These are phyloP conservation scores for Mallotus nudiflorus DNA, from an alignment of 345 rosid species.

Conservation along the genomic window DNA sequence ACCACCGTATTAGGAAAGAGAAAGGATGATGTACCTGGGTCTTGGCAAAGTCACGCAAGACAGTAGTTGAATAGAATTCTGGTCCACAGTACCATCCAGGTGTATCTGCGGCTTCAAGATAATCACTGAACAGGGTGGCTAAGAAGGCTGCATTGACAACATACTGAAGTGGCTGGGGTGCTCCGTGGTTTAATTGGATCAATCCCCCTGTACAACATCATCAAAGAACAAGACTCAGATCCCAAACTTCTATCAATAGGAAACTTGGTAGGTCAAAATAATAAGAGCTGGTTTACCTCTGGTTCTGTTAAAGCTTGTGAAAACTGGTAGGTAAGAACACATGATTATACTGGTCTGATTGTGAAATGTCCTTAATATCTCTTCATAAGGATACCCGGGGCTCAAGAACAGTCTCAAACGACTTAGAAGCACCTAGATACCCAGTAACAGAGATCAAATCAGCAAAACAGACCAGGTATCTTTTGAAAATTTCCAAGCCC, in stretches of 20 bases:
- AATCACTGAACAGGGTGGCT: conserved; percentile 78
- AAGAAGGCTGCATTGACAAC: conserved; percentile 89
- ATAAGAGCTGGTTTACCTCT: conserved; percentile 43
- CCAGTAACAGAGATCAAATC: conserved; percentile 8
- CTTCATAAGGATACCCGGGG: conserved; percentile 94
- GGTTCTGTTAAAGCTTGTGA: conserved; percentile 69
- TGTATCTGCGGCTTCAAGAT: conserved; percentile 93
- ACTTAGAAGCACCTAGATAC: conserved; percentile 65
- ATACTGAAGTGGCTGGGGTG: conserved; percentile 96
- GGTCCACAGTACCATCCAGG: conserved; percentile 99
- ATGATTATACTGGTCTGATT: conserved; percentile 80
- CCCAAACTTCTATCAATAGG: neutral
- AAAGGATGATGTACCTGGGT: conserved; percentile 57
- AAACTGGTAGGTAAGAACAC: conserved; percentile 76
- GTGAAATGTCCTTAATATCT: conserved; percentile 80
- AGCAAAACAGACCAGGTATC: conserved; percentile 1
- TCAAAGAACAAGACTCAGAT: conserved; percentile 18
- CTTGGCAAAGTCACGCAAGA: conserved; percentile 77
- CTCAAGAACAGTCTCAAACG: conserved; percentile 85
- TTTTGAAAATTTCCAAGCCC: neutral
- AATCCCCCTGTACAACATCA: conserved; percentile 62
- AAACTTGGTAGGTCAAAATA: neutral
- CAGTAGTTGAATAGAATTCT: conserved; percentile 65
- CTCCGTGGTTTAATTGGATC: conserved; percentile 85
- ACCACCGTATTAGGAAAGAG: conserved; percentile 1